Base-by-base conservation (phyloP, 179 eudicot species). In the Beta macrorhiza region DNA sequence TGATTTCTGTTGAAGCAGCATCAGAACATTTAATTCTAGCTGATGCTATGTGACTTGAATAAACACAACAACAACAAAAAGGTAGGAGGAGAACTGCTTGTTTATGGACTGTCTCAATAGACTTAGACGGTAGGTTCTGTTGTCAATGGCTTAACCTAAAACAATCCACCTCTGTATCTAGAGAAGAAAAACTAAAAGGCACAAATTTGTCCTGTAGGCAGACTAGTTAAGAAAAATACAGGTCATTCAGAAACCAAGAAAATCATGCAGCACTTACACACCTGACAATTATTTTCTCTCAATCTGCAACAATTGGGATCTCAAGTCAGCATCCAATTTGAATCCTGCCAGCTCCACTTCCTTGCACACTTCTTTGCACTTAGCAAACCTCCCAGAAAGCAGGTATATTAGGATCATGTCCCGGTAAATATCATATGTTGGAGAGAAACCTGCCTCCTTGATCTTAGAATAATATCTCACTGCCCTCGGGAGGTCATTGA, bases 401-500 rank as follows among this genome's bases (percentile, higher is more conserved):
- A 86, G 63, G 77, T 91, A 91, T n/a, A 91, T 79, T 51, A 75
- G 53, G 59, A 92, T 89, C 85, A 92, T 74, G 19, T 87, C 88
- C 78, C 87, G 82, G 73, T 93, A 95, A 29, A 95, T 80, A 82
- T 91, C 98, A 84, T 88, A 93, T 25, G 94, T 87, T 64, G 98
- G 97, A 83, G 87, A 83, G 80, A 95, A 90, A 74, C 98, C 94
- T 11, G 93, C 95, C 62, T 92, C 99, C 88, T 93, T 93, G 11
- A 95, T 86, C 81, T 91, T 95, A 13, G 94, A 83, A 77, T 90
- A 95, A 67, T 93, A 95, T 70, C 94, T 89, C 74, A 78, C 90
- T 64, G 94, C 87, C 84, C 99, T 90, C 12, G 97, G 79, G 76
- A 95, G 87, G 86, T 95, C 99, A 83, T 91, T 83, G 82, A 90